Percentiles rank a stretch among this genome's conserved stretches.
Evolutionary conservation across 176 grass and related monocot genomes (phyloP).

Genomic region (Aegilops longissima): DNA sequence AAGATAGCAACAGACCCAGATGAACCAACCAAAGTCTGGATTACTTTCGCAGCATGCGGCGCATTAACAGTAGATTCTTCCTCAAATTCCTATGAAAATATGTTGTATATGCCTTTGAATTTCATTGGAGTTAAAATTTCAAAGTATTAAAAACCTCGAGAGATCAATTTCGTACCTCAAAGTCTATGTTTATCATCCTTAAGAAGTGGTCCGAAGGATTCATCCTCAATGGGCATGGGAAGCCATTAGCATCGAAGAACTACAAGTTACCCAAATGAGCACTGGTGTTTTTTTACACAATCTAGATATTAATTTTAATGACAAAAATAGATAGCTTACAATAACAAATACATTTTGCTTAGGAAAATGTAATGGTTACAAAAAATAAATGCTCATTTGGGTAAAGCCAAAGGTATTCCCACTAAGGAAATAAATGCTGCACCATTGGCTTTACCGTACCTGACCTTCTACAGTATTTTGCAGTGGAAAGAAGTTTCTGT

Average conservation of each 20-base stretch:
- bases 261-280: conserved; percentile 22
- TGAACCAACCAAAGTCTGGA: conserved; percentile 15
- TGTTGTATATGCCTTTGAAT: neutral
- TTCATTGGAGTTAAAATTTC: neutral
- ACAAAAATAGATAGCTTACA: neutral
- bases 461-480: too few species aligned
- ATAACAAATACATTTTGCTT: neutral
- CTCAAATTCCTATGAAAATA: conserved; percentile 9
- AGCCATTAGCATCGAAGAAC: conserved; percentile 66
- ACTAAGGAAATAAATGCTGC: too few species aligned
- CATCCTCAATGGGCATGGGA: conserved; percentile 47
- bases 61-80: neutral
- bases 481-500: too few species aligned
- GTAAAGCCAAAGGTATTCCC: too few species aligned
- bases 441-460: neutral
- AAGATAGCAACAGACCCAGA: neutral
- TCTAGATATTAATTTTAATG: neutral
- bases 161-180: conserved; percentile 38
- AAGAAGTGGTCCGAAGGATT: conserved; percentile 72
- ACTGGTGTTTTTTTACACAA: neutral
- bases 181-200: conserved; percentile 66
- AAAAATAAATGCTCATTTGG: neutral
- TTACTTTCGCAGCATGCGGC: neutral
- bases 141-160: neutral
- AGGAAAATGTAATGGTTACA: neutral